Evolutionary conservation across 768 basidiomycete species (phyloP).

Genomic region (Kwoniella shandongensis): DNA sequence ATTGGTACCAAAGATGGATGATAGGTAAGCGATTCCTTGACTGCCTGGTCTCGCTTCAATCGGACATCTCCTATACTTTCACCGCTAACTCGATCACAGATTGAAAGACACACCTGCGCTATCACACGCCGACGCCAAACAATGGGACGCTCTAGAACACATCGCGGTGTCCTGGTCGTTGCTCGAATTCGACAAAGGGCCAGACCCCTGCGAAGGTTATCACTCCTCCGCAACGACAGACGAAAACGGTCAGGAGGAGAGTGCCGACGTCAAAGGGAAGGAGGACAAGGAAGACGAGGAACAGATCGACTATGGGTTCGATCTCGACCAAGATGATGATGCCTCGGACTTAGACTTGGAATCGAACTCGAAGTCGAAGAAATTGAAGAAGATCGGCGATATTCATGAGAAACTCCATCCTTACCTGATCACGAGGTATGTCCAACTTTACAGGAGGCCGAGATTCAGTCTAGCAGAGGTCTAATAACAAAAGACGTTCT

Average conservation of each 20-base stretch:
- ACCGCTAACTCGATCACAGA: not conserved
- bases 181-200: conserved; percentile 20
- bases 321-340: not conserved
- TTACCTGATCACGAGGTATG: conserved; percentile 18
- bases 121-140: not conserved
- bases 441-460: not conserved
- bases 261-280: not conserved
- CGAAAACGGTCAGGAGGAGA: not conserved
- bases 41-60: not conserved
- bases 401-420: conserved; percentile 11
- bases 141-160: conserved; percentile 15
- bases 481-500: too few species aligned
- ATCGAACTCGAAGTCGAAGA: not conserved
- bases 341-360: too few species aligned
- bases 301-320: not conserved
- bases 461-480: not conserved
- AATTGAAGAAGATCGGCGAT: conserved; percentile 12
- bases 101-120: not conserved
- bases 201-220: conserved; percentile 5
- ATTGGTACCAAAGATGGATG: not conserved
- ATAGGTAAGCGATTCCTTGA: not conserved
- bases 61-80: too few species aligned
- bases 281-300: not conserved
- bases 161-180: conserved; percentile 11
- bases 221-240: not conserved